Conservation (phyloP, 768 basidiomycete species). For the Serendipita sp. region DNA sequence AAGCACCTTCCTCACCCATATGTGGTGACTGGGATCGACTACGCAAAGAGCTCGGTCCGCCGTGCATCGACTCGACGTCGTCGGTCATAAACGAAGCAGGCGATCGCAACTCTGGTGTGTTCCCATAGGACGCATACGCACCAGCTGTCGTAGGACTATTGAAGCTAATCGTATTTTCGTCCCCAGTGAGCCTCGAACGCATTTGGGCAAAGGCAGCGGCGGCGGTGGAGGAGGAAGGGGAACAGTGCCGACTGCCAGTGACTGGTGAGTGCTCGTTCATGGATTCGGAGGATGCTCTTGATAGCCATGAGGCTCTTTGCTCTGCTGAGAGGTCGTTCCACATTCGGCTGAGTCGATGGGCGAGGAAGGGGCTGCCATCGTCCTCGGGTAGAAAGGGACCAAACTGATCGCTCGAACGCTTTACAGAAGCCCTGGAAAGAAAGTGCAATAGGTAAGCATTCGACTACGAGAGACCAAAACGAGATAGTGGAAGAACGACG, state of each 20-base stretch:
- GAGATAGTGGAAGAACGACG: neutral
- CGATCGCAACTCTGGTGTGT: neutral
- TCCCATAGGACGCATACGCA: neutral
- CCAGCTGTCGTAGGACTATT: too few species aligned
- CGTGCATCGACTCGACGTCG: neutral
- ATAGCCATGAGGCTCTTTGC: neutral
- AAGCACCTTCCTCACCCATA: too few species aligned
- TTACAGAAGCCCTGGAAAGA: neutral
- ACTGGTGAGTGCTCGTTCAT: neutral
- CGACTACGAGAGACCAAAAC: neutral
- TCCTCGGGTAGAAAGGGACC: neutral
- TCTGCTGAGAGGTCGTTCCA: constrained; percentile 1
- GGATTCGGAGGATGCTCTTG: neutral
- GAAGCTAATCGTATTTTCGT: neutral
- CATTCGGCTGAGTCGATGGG: neutral
- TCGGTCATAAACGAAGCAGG: neutral
- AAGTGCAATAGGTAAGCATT: too few species aligned
- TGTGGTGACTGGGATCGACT: neutral
- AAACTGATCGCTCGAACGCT: neutral
- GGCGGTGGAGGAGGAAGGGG: neutral
- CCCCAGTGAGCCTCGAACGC: neutral
- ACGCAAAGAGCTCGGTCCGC: neutral
- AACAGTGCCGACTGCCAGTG: neutral
- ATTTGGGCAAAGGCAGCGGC: neutral
- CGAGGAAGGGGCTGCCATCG: neutral